phyloP scores from a whole-genome alignment of 805 yeast species.

The Candida loeiensis region DNA sequence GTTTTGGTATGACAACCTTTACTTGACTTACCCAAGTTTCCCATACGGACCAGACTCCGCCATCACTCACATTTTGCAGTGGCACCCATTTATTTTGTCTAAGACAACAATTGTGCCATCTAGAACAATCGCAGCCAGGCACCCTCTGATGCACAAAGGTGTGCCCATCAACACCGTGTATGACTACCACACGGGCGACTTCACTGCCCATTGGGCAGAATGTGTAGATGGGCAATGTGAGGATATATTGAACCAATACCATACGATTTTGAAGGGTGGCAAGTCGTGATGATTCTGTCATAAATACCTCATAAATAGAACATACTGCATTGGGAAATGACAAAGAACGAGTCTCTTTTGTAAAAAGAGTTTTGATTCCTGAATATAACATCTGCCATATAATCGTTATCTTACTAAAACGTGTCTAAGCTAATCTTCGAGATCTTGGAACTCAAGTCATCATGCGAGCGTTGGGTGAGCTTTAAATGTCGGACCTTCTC shows the following conservation, averaged over 20 bases:
- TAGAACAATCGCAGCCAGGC: constrained; percentile 33
- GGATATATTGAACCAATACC: constrained; percentile 30
- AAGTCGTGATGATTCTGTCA: not conserved
- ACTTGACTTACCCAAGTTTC: constrained; percentile 63
- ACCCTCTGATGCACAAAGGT: constrained; percentile 14
- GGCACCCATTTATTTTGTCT: constrained; percentile 85
- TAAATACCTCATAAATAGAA: not conserved
- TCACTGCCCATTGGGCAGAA: constrained; percentile 58
- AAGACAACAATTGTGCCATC: constrained; percentile 69
- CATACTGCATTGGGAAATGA: constrained; percentile 1
- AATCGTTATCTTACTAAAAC: too few relatives aligned
- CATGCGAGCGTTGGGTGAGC: constrained; percentile 3
- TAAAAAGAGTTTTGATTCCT: too few relatives aligned
- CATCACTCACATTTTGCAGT: constrained; percentile 81
- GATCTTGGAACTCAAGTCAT: not conserved
- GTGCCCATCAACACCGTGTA: constrained; percentile 13
- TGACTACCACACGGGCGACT: constrained; percentile 62
- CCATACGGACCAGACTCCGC: constrained; percentile 61
- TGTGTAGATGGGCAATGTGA: constrained; percentile 57
- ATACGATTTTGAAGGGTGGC: constrained; percentile 3
- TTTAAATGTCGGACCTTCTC: constrained; percentile 18
- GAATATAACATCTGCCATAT: too few relatives aligned
- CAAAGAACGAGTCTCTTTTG: not conserved
- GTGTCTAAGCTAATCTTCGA: constrained; percentile 7
- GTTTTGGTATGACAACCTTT: constrained; percentile 71